phyloP scores from a whole-genome alignment of 768 basidiomycete species.

The Ramaria sp. region DNA sequence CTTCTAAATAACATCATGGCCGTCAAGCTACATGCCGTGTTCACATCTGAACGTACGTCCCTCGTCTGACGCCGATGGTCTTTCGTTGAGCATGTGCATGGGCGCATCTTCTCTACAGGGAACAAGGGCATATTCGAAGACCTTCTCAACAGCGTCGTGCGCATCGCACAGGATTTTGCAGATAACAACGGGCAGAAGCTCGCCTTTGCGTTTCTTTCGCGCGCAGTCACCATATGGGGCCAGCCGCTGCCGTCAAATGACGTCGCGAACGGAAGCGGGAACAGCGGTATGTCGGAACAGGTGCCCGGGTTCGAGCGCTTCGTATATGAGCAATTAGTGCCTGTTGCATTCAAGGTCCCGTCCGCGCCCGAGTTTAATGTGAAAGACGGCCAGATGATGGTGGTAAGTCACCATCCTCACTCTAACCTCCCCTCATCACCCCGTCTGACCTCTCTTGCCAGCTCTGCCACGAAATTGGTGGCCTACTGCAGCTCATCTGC shows the following conservation, averaged over 20 bases:
- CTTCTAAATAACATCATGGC: constrained; percentile 75
- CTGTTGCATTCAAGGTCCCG: constrained; percentile 72
- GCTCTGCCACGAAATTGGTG: constrained; percentile 86
- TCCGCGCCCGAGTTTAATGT: constrained; percentile 73
- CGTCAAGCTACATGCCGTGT: constrained; percentile 71
- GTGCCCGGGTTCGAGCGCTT: constrained; percentile 90
- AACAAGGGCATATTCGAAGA: constrained; percentile 60
- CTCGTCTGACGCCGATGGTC: background rate
- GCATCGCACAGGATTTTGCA: constrained; percentile 61
- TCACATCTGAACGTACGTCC: constrained; percentile 77
- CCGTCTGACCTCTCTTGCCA: constrained; percentile 20
- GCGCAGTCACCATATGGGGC: constrained; percentile 60
- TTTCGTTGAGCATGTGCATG: background rate
- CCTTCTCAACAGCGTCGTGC: constrained; percentile 64
- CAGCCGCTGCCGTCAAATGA: constrained; percentile 28
- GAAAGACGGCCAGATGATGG: constrained; percentile 78
- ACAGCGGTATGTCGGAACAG: constrained; percentile 19
- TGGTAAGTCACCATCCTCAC: constrained; percentile 38
- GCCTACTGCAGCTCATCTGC: constrained; percentile 68
- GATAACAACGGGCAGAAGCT: constrained; percentile 71
- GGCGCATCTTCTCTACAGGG: constrained; percentile 27
- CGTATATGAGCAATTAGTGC: constrained; percentile 79
- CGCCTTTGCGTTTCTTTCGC: constrained; percentile 69
- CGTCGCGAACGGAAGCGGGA: constrained; percentile 25
- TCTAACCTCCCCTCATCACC: no score